Percentiles rank a stretch among this genome's conserved stretches.
These are phyloP conservation scores for Cladophialophora immunda DNA, from an alignment of 2,329 filamentous ascomycete genomes.

Conservation along the genomic window DNA sequence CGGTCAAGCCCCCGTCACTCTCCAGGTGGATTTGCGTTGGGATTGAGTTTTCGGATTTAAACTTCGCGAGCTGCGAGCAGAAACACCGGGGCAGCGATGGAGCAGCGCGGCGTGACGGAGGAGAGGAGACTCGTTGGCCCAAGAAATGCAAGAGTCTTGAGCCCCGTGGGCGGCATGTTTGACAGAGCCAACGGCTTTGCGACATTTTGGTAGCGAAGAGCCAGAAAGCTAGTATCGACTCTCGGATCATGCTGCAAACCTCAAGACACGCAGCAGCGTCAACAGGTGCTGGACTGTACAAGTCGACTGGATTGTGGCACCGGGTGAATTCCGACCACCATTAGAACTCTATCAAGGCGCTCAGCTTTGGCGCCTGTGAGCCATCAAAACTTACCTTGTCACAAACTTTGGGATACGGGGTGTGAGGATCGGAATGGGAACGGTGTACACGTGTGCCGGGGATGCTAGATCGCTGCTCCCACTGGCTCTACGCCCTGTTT, in stretches of 20 bases:
- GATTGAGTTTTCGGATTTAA: conserved; percentile 15
- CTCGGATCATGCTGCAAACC: conserved; percentile 1
- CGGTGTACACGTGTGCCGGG: not conserved
- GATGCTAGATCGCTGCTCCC: not conserved
- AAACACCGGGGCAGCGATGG: conserved; percentile 14
- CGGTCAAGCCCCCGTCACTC: conserved; percentile 9
- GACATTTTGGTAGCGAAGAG: conserved; percentile 2
- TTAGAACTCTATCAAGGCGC: conserved; percentile 13
- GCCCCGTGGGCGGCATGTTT: no score
- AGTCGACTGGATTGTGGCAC: not conserved
- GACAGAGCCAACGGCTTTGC: not conserved
- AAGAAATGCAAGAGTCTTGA: not conserved
- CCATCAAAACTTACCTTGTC: conserved; percentile 4
- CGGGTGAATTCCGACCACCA: conserved; percentile 9
- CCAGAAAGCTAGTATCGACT: conserved; percentile 16
- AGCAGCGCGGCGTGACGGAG: conserved; percentile 6
- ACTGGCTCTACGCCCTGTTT: not conserved
- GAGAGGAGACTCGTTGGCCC: not conserved
- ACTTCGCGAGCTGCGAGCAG: conserved; percentile 10
- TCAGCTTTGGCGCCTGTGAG: conserved; percentile 6
- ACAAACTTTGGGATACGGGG: conserved; percentile 3
- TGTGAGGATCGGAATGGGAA: not conserved
- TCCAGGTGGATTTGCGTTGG: conserved; percentile 12
- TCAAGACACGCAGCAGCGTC: not conserved
- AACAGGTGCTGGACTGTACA: not conserved